These are phyloP conservation scores for Hymenoscyphus salicellus DNA, from an alignment of 2,329 filamentous ascomycete genomes.

Conservation along the genomic window DNA sequence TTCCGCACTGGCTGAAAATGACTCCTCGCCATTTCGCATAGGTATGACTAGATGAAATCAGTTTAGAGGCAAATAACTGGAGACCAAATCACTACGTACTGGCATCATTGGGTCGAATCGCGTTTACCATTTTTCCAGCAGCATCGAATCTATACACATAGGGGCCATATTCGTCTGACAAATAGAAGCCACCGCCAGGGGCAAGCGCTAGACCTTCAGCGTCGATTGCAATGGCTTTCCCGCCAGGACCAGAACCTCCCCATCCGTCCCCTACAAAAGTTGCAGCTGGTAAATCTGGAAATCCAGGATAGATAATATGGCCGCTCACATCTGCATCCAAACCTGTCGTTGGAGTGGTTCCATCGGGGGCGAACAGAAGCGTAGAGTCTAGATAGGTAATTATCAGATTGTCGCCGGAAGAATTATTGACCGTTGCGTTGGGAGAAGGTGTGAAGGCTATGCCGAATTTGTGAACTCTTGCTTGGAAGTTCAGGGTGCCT, in stretches of 20 bases:
- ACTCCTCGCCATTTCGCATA: constrained; percentile 56
- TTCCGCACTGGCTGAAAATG: constrained; percentile 63
- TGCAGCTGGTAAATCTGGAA: constrained; percentile 60
- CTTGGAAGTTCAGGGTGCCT: constrained; percentile 66
- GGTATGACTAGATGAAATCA: constrained; percentile 47
- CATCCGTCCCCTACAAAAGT: constrained; percentile 67
- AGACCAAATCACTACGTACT: constrained; percentile 20
- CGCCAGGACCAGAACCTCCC: constrained; percentile 57
- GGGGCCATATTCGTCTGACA: constrained; percentile 64
- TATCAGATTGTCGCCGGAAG: constrained; percentile 58
- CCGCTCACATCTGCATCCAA: constrained; percentile 58
- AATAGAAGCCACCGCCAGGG: constrained; percentile 61
- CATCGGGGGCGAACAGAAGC: constrained; percentile 61
- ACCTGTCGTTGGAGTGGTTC: constrained; percentile 56
- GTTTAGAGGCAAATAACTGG: not conserved
- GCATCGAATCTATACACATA: constrained; percentile 65
- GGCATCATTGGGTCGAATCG: constrained; percentile 63
- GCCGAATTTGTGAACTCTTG: constrained; percentile 65
- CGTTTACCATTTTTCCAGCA: constrained; percentile 57
- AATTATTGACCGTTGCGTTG: constrained; percentile 49
- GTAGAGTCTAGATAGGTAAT: constrained; percentile 64
- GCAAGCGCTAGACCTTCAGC: constrained; percentile 64
- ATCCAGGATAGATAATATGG: constrained; percentile 53
- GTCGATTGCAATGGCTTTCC: constrained; percentile 59
- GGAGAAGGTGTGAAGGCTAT: constrained; percentile 55